Evolutionary conservation across 192 early-diverging fungal genomes (phyloP).

Genomic region (Podila epicladia): DNA sequence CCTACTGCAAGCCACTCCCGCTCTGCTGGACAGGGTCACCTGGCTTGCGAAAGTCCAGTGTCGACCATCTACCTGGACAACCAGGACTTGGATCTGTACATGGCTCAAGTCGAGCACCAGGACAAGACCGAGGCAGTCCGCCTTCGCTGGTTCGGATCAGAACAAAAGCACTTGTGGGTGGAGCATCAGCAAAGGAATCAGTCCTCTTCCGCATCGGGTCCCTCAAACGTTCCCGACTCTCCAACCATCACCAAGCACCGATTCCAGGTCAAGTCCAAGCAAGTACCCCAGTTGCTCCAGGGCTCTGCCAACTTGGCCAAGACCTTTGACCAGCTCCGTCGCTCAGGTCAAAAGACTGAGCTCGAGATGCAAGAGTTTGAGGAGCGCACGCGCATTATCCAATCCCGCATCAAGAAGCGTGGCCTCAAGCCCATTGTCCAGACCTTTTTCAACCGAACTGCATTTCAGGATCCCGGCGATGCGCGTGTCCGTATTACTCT

Average conservation of each 20-base stretch:
- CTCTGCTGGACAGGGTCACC: conserved; percentile 15
- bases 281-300: conserved; percentile 37
- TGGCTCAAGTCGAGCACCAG: conserved; percentile 79
- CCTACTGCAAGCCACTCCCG: conserved; percentile 54
- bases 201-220: conserved; percentile 3
- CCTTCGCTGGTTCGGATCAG: conserved; percentile 88
- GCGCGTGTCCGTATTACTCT: conserved; percentile 56
- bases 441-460: conserved; percentile 59
- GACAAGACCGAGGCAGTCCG: conserved; percentile 86
- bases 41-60: conserved; percentile 57
- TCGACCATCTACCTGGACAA: conserved; percentile 94
- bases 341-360: conserved; percentile 34
- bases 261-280: conserved; percentile 49
- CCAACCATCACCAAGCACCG: conserved; percentile 34
- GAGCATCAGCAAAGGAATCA: conserved; percentile 82
- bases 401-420: conserved; percentile 32
- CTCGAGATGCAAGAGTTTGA: conserved; percentile 40
- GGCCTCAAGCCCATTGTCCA: conserved; percentile 30
- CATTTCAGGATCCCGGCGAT: conserved; percentile 61
- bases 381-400: conserved; percentile 22
- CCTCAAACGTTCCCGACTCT: not conserved
- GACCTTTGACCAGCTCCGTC: conserved; percentile 22
- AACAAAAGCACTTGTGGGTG: conserved; percentile 81
- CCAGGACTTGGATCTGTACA: conserved; percentile 83
- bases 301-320: conserved; percentile 33